Base-by-base conservation (phyloP, 129 eudicot genomes). In the Gnaphalium uliginosum region DNA sequence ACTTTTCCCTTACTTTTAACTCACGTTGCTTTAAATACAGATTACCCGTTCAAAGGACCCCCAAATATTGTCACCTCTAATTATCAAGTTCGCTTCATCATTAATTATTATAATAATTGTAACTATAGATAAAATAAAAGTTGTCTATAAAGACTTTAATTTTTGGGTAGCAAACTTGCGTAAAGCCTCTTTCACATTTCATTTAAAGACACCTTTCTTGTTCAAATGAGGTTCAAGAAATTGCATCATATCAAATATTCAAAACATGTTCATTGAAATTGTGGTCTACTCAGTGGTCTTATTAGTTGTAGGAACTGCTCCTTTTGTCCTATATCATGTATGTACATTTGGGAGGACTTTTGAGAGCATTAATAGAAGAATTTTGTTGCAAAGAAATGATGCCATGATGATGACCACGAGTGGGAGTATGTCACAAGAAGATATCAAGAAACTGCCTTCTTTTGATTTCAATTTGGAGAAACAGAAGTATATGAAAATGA, bases 271-370 rank as follows among this genome's bases (percentile, higher is more conserved):
- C 3, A 61, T 79, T 83, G 90, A 83, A 62, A 77, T 90, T 26
- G 70, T 90, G 76, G 69, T 69, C 70, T 87, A 43, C 51, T 13
- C 90, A 18, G 79, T 78, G 46, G 56, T 77, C 4, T 21, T 90
- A 59, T 35, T 90, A 57, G 30, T 83, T 56, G 78, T 72, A 39
- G 96, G 88, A 35, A 75, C 87, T 48, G 81, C 85, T 64, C 50
- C 83, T 62, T 70, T 90, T 78, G 76, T 83, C 5, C n/a, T 78
- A 8, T 87, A 87, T 63, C 96, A 90, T 76, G 54, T 85, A 14
- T 90, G 92, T 29, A 78, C 87, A 63, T 83, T 87, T 72, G 89
- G 96, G 60, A 83, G 96, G 66, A 84, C 89, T 50, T 90, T 83
- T 61, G 81, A 83, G n/a, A 82, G 77, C 43, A 75, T 71, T 21